phyloP scores from a whole-genome alignment of 2,329 filamentous ascomycete species.

The Aspergillus udagawae region DNA sequence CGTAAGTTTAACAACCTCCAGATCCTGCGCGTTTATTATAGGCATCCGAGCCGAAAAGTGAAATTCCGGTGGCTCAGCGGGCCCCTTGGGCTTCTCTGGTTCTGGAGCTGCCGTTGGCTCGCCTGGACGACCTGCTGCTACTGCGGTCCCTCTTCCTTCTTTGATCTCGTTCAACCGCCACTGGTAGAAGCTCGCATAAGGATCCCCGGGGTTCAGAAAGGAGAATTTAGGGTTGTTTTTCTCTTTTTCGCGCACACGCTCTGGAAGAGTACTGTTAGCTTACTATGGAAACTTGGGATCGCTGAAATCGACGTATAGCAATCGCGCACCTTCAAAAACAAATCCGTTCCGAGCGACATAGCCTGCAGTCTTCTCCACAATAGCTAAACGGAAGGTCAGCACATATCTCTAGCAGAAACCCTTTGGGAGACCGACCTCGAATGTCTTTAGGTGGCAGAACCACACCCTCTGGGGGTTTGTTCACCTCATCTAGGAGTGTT shows the following conservation, averaged over 20 bases:
- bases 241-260: slow-evolving; percentile 81
- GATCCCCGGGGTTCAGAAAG: slow-evolving; percentile 74
- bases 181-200: slow-evolving; percentile 82
- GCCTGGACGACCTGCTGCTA: slow-evolving; percentile 69
- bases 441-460: slow-evolving; percentile 84
- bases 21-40: slow-evolving; percentile 90
- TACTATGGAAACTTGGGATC: neutral
- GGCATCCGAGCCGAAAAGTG: slow-evolving; percentile 96
- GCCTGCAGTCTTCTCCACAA: slow-evolving; percentile 91
- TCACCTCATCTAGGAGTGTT: slow-evolving; percentile 52
- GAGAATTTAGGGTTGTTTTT: slow-evolving; percentile 83
- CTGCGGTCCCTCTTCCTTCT: slow-evolving; percentile 73
- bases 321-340: slow-evolving; percentile 59
- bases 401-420: neutral
- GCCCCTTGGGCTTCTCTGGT: slow-evolving; percentile 70
- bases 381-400: slow-evolving; percentile 41
- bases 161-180: slow-evolving; percentile 87
- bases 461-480: slow-evolving; percentile 76
- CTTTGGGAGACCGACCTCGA: slow-evolving; percentile 48
- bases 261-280: slow-evolving; percentile 29
- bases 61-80: slow-evolving; percentile 79
- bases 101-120: slow-evolving; percentile 54
- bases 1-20: slow-evolving; percentile 69
- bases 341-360: slow-evolving; percentile 70
- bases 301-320: neutral